Evolutionary conservation across 352 stramenopile genomes (phyloP), one percentile per base, ranked within the genome.

Genomic region (Globisporangium recalcitrans): DNA sequence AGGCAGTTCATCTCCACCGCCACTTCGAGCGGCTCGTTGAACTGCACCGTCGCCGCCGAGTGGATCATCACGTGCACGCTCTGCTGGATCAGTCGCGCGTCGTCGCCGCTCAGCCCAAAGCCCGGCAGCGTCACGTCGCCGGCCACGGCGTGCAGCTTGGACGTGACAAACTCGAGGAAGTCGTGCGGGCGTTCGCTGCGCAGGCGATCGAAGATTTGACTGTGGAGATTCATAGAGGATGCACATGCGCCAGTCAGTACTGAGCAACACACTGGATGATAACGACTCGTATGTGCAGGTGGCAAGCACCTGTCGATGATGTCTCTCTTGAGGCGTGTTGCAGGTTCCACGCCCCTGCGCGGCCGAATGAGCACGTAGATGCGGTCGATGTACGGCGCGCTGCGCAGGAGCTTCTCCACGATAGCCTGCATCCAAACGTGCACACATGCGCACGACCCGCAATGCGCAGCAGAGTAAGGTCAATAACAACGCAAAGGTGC

Each of bases 1-100:
- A 88, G 22, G 61, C 78, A 90, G 64, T 96, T 96, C 78, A 96
- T 91, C 66, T 91, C 82, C 16, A 94, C 73, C 3, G 87, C 87
- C 34, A 91, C 77, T n/a, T 95, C 82, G 4, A 96, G 78, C 7
- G 84, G 84, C 48, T 96, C 87, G 64, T 91, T 82, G 73, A 96
- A 96, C 58, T 90, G 82, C 31, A 96, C 85, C 0, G 84, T 92
- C 8, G 87, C 87, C 9, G 85, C 87, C n/a, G 83, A 93, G 69
- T 96, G 87, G 64, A 96, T 85, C 6, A 82, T 75, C 60, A 96
- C 76, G 26, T 95, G 74, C 52, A 82, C 71, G 21, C 62, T 62
- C 7, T 73, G 54, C 3, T 76, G 69, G 31, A 92, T 48, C 40
- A 86, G 36, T 0, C 26, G 47, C 11, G 76, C 74, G 56, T 93